Base-by-base conservation (phyloP, 2,329 filamentous ascomycete species). In the Emmonsiellopsis sp. region DNA sequence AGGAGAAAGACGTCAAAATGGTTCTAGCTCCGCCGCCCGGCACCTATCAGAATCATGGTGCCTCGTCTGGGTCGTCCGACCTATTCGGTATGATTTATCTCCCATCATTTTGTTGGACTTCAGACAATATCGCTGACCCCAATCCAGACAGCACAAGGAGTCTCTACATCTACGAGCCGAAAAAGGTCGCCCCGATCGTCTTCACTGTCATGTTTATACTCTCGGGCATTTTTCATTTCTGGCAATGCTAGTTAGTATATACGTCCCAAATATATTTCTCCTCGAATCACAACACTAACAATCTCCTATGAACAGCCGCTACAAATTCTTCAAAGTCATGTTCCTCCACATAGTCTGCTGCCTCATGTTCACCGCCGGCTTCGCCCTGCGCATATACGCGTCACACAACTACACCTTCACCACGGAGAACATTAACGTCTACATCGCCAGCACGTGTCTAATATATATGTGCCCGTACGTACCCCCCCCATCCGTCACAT, bases 291-390 rank as follows among this genome's bases (percentile, higher is more conserved):
- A 27, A 27, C 21, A 27, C 21, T 27, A 27, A 27, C 21, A 27
- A 27, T 27, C 21, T 27, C 5, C 21, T 27, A 27, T 27, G 21
- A 27, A 58, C 49, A 82, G 79, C 44, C 76, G 70, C 52, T 80
- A 82, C 61, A 78, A 77, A 57, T 78, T 74, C 58, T 84, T 78
- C 76, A 74, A 73, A 49, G 68, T 82, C 11, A 81, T 78, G 0
- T 65, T 75, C 0, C 65, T 84, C 3, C 77, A 82, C 21, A 73
- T 79, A 7, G 74, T 80, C 64, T 79, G 77, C 44, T 74, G 75
- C 6, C 61, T 78, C 1, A 61, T 84, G 42, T 83, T 83, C 64
- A 72, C 76, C 0, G 70, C 68, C 1, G 82, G 82, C 21, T 84
- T 83, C 62, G 70, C 75, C 5, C 61, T 79, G 39, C 74, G 82